phyloP scores from a whole-genome alignment of 192 early-diverging fungal genomes.

The Coemansia erecta region DNA sequence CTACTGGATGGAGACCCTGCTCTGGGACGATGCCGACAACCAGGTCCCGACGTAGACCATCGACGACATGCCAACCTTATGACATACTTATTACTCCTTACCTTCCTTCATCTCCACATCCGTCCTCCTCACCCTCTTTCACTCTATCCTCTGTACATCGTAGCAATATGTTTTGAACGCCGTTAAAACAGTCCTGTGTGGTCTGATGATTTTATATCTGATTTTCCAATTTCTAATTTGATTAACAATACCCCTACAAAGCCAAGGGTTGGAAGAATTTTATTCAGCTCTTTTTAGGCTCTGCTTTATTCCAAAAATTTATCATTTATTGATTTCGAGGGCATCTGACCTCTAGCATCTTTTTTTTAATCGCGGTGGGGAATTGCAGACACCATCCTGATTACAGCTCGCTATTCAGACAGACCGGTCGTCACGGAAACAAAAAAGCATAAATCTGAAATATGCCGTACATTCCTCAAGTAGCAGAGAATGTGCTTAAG shows the following conservation, averaged over 20 bases:
- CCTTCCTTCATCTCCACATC: background rate
- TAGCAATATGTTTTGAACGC: no score
- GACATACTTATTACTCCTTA: background rate
- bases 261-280: background rate
- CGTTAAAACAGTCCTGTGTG: background rate
- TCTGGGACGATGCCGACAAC: conserved; percentile 47
- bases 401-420: background rate
- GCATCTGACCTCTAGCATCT: no score
- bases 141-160: background rate
- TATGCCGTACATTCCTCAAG: conserved; percentile 58
- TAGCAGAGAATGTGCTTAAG: conserved; percentile 87
- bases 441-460: conserved; percentile 3
- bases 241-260: no score
- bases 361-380: no score
- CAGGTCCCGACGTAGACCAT: conserved; percentile 43
- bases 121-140: background rate
- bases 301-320: background rate
- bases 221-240: background rate
- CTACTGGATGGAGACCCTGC: conserved; percentile 58
- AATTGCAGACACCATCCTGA: background rate
- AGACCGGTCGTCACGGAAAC: background rate
- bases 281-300: background rate
- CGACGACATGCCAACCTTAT: background rate
- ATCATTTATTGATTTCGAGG: background rate
- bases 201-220: background rate